Conservation (phyloP, 2,329 filamentous ascomycete species). For the Tricladium varicosporioides region DNA sequence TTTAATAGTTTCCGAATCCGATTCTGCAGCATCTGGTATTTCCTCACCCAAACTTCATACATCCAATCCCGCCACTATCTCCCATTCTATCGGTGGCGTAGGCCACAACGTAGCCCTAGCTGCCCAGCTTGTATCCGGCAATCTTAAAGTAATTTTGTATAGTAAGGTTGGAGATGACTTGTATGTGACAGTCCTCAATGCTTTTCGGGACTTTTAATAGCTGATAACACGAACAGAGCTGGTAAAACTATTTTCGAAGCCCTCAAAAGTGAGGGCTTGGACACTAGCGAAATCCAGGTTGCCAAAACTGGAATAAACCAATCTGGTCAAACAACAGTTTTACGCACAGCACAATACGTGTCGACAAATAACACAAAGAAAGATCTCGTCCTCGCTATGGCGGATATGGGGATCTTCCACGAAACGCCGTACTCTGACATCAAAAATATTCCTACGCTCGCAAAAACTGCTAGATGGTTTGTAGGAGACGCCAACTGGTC, state of each 20-base stretch:
- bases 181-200: conserved; percentile 35
- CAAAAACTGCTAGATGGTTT: conserved; percentile 56
- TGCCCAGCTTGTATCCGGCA: conserved; percentile 64
- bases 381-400: conserved; percentile 88
- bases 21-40: too few relatives aligned
- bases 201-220: too few relatives aligned
- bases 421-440: conserved; percentile 26
- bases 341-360: conserved; percentile 79
- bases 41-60: conserved; percentile 53
- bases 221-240: conserved; percentile 44
- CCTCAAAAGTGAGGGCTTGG: conserved; percentile 63
- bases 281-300: conserved; percentile 54
- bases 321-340: conserved; percentile 43
- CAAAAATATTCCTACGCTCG: not conserved
- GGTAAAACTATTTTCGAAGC: conserved; percentile 70
- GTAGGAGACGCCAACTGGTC: conserved; percentile 89
- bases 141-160: conserved; percentile 64
- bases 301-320: not conserved
- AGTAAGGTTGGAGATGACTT: conserved; percentile 79
- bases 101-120: conserved; percentile 89
- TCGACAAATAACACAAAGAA: conserved; percentile 83
- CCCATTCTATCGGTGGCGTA: conserved; percentile 84
- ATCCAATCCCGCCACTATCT: conserved; percentile 81
- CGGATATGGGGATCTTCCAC: conserved; percentile 71
- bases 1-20: conserved; percentile 40